Conservation (phyloP, 129 eudicot species). For the Flaveria robusta region DNA sequence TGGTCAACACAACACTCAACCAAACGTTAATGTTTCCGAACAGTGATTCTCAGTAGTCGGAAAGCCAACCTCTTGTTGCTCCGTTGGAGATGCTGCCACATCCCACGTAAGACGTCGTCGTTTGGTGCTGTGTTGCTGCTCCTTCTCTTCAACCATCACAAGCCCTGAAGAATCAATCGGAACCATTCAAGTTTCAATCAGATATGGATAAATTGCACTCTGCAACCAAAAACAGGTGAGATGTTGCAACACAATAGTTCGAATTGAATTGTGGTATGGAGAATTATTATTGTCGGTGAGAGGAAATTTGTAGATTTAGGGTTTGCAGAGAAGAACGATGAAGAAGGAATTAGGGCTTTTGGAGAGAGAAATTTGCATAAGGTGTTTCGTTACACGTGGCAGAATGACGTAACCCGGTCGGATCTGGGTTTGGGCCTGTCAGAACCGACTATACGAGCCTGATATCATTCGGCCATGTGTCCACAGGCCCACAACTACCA, state of each 20-base stretch:
- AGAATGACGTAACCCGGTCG: constrained; percentile 20
- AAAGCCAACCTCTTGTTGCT: constrained; percentile 42
- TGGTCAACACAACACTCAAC: constrained; percentile 21
- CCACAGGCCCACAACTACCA: background rate
- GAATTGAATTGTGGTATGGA: constrained; percentile 10
- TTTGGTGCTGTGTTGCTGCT: constrained; percentile 47
- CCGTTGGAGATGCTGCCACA: constrained; percentile 52
- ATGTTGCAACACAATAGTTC: constrained; percentile 17
- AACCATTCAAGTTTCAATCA: constrained; percentile 30
- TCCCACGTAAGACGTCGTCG: constrained; percentile 78
- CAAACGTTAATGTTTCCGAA: constrained; percentile 3
- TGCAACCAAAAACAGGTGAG: constrained; percentile 42
- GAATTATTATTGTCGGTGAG: background rate
- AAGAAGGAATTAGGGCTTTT: constrained; percentile 21
- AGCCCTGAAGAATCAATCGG: constrained; percentile 30
- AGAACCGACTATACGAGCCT: background rate
- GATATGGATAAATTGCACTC: constrained; percentile 11
- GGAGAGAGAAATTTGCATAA: background rate
- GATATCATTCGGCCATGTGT: background rate
- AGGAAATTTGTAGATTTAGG: constrained; percentile 25
- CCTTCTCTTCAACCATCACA: constrained; percentile 49
- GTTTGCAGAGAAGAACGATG: constrained; percentile 29
- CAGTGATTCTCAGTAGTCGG: background rate
- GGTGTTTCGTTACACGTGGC: constrained; percentile 4
- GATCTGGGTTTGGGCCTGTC: constrained; percentile 9